phyloP scores from a whole-genome alignment of 2,329 filamentous ascomycete species.

The Diaporthe citri region DNA sequence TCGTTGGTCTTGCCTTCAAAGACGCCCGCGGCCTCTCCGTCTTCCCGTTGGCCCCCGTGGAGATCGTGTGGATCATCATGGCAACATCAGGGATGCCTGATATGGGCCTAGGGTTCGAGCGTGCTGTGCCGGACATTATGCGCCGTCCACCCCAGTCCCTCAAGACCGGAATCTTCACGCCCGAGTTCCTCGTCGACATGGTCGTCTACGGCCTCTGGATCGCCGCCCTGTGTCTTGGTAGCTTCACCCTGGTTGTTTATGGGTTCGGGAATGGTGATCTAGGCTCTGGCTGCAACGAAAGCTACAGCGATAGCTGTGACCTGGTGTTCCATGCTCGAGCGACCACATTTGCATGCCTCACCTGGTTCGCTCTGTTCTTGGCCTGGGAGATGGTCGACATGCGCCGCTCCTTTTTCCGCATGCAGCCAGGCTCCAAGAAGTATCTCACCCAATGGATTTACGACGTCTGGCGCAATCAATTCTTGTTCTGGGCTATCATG shows the following conservation, averaged over 20 bases:
- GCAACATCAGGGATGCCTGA: slow-evolving; percentile 78
- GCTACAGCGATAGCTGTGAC: slow-evolving; percentile 64
- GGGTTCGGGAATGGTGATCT: slow-evolving; percentile 67
- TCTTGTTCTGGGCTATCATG: slow-evolving; percentile 63
- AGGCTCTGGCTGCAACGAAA: slow-evolving; percentile 69
- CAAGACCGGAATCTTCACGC: slow-evolving; percentile 71
- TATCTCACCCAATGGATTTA: slow-evolving; percentile 61
- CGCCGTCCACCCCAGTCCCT: slow-evolving; percentile 72
- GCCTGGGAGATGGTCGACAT: slow-evolving; percentile 78
- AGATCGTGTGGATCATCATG: slow-evolving; percentile 83
- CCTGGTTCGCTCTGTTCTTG: slow-evolving; percentile 76
- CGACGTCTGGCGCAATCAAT: slow-evolving; percentile 68
- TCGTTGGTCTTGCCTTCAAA: slow-evolving; percentile 78
- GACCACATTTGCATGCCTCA: slow-evolving; percentile 75
- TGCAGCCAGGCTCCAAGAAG: slow-evolving; percentile 54
- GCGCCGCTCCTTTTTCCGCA: slow-evolving; percentile 72
- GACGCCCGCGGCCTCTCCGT: slow-evolving; percentile 73
- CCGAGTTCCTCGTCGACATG: slow-evolving; percentile 73
- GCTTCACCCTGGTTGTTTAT: slow-evolving; percentile 71
- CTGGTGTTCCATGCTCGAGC: slow-evolving; percentile 74
- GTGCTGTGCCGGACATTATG: slow-evolving; percentile 76
- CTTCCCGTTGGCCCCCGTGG: slow-evolving; percentile 77
- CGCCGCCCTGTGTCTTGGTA: slow-evolving; percentile 67
- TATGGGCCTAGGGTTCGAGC: slow-evolving; percentile 79
- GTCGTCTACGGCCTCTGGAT: slow-evolving; percentile 75